A percentile compares a stretch with the other conserved stretches of the same genome.
These are phyloP conservation scores for Amaranthus cruentus DNA, from an alignment of 148 eudicot species.

Conservation along the genomic window DNA sequence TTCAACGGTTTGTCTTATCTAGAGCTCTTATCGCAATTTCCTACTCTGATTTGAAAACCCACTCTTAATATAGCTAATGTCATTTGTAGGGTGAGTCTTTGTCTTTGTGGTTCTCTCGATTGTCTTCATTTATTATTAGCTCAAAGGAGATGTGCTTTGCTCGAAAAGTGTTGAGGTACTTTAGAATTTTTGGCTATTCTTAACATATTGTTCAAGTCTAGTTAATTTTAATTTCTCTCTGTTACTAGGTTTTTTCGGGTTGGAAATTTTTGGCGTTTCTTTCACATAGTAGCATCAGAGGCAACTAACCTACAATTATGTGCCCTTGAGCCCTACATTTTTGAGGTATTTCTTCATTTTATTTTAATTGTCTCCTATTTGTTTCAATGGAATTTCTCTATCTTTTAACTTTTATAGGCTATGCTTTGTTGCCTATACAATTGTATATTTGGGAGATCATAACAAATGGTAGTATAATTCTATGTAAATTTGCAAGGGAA, in stretches of 20 bases:
- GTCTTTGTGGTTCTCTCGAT: constrained; percentile 67
- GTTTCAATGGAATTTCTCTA: too few species aligned
- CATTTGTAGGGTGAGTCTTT: constrained; percentile 63
- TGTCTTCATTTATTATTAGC: constrained; percentile 42
- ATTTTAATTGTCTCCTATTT: too few species aligned
- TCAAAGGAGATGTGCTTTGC: constrained; percentile 78
- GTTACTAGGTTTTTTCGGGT: constrained; percentile 55
- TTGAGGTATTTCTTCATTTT: constrained; percentile 40
- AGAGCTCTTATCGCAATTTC: constrained; percentile 1
- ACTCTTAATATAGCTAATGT: constrained; percentile 14
- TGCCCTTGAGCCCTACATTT: constrained; percentile 59
- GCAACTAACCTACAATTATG: constrained; percentile 75
- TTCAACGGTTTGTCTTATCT: constrained; percentile 38
- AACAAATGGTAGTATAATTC: too few species aligned
- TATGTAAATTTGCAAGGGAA: too few species aligned
- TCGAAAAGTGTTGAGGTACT: constrained; percentile 64
- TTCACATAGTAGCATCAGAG: constrained; percentile 48
- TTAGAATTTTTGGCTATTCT: not conserved
- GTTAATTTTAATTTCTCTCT: not conserved
- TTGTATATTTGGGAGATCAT: too few species aligned
- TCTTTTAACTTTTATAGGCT: too few species aligned
- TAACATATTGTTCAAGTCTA: not conserved
- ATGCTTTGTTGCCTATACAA: too few species aligned
- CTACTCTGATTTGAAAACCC: constrained; percentile 1
- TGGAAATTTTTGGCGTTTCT: constrained; percentile 76